A percentile compares a stretch with the other conserved stretches of the same genome.
phyloP scores from a whole-genome alignment of 163 green algal genomes.

The Trebouxiophyceae sp. region DNA sequence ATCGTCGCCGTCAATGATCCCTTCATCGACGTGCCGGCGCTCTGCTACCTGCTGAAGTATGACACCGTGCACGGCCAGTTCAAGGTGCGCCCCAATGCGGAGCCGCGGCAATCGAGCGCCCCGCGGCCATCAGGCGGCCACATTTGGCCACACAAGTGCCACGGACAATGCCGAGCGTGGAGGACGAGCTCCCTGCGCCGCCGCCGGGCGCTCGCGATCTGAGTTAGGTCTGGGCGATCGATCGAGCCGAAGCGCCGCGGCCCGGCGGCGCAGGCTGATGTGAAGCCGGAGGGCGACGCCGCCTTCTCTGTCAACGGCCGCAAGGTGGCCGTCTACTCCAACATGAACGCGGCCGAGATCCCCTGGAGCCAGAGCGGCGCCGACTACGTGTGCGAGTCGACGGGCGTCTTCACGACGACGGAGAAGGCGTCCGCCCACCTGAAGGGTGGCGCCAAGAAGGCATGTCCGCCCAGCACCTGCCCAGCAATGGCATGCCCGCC shows the following conservation, averaged over 20 bases:
- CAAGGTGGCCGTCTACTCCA: constrained; percentile 3
- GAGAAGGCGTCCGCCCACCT: constrained; percentile 72
- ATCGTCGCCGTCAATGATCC: constrained; percentile 20
- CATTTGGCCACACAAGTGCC: too few species aligned
- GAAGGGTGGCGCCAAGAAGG: constrained; percentile 85
- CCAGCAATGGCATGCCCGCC: too few species aligned
- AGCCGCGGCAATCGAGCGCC: too few species aligned
- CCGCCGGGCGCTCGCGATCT: too few species aligned
- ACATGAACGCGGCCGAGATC: constrained; percentile 14
- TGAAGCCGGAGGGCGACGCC: constrained; percentile 15
- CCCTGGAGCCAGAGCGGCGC: constrained; percentile 42
- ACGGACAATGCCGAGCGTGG: too few species aligned
- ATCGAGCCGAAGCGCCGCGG: too few species aligned
- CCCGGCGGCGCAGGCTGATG: constrained; percentile 10
- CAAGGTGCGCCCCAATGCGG: neutral
- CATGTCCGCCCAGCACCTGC: too few species aligned
- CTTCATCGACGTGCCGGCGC: constrained; percentile 9
- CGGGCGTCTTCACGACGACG: constrained; percentile 89
- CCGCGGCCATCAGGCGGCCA: too few species aligned
- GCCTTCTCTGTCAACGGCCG: constrained; percentile 53
- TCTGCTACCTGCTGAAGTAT: constrained; percentile 70
- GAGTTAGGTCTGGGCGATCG: too few species aligned
- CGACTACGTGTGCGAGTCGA: constrained; percentile 92
- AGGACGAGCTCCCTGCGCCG: too few species aligned
- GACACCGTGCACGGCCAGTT: constrained; percentile 84